Evolutionary conservation across 1,284 basidiomycete genomes (phyloP), one percentile per base, ranked within the genome.

Genomic region (Cerrena zonata): DNA sequence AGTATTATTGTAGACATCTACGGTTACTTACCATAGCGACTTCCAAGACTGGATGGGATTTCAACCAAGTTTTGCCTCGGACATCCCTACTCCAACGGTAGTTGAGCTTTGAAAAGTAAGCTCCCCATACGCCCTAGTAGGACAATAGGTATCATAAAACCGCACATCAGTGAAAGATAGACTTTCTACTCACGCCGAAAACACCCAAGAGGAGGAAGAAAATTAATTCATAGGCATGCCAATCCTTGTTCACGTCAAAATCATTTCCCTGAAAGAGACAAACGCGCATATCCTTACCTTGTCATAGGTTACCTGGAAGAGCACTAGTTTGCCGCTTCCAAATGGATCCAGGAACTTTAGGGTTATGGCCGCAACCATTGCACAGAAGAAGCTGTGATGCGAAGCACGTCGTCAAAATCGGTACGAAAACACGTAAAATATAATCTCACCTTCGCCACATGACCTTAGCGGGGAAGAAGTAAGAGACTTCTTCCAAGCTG

Each of bases 401-500:
- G 44, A 22, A 47, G 44, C 38, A 19, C 26, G 22, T 49, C 7
- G 22, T 19, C 26, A 36, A 12, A 18, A 23, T 3, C 5, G 10
- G 3, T 22, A 23, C 3, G 41, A 42, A 39, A 21, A 4, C 21
- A 23, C 15, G 4, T 48, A 34, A 39, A 19, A 11, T 23, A 13
- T 47, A 2, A 47, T 34, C n/a, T 45, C 58, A 90, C 89, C 88
- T 90, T 71, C 91, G 76, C 91, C 91, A 94, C 91, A 94, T 88
- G 53, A 88, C 90, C 71, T 95, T 94, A 0, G 93, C 86, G 12
- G 94, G 94, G 66, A 97, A 97, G 70, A 91, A 96, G 66, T 94
- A 94, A 2, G 91, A 93, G 2, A 97, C 93, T 67, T 96, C 94
- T 67, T 94, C 91, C 54, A 95, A 70, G 54, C 91, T 92, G 68